phyloP scores from a whole-genome alignment of 2,329 filamentous ascomycete species.

The Drechslerella dactyloides region DNA sequence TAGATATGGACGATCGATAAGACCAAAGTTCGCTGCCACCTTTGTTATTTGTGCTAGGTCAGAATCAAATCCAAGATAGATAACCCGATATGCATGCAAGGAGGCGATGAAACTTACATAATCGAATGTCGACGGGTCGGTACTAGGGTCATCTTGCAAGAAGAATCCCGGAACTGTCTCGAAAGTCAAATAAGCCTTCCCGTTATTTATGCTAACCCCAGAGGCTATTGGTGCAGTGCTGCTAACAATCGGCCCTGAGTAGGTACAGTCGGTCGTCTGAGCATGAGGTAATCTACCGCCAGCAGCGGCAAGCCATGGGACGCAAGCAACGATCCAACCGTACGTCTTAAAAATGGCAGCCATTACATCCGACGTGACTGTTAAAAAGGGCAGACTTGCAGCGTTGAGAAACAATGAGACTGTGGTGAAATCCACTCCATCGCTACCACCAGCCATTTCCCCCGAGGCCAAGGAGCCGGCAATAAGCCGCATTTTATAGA shows the following conservation, averaged over 20 bases:
- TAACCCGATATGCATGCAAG: too few species aligned
- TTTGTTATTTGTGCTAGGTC: constrained; percentile 55
- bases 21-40: constrained; percentile 69
- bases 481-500: too few species aligned
- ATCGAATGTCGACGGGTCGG: constrained; percentile 67
- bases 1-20: constrained; percentile 69
- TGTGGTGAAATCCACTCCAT: too few species aligned
- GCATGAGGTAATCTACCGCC: background rate
- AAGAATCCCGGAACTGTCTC: constrained; percentile 68
- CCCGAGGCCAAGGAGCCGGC: too few species aligned
- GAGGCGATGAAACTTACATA: constrained; percentile 63
- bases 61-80: too few species aligned
- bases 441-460: too few species aligned
- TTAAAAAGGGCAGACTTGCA: too few species aligned
- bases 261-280: background rate
- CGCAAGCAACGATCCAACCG: background rate
- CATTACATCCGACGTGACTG: too few species aligned
- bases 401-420: too few species aligned
- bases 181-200: constrained; percentile 40
- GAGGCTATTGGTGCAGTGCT: constrained; percentile 27
- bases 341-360: too few species aligned
- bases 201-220: constrained; percentile 30
- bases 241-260: constrained; percentile 29
- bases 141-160: constrained; percentile 67
- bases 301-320: background rate